Evolutionary conservation across 169 alveolate species (phyloP), one percentile per base, ranked within the genome.

Genomic region (Plasmodium berghei): DNA sequence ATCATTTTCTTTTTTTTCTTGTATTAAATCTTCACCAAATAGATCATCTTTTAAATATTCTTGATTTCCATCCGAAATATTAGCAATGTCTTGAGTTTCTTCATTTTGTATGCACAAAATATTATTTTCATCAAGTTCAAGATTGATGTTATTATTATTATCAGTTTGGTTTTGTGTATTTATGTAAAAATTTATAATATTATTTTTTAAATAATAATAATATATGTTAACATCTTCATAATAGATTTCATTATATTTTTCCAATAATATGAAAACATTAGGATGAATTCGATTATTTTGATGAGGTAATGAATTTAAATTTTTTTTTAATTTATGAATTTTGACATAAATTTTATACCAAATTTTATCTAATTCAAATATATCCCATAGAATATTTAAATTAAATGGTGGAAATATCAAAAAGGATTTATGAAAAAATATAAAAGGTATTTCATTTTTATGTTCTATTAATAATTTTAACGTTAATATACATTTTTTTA

Each of bases 361-460:
- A 28, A 66, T 58, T 42, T 46, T 61, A 64, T 95, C 97, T 1
- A 95, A 80, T 72, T 95, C 96, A 87, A 88, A 94, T 22, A 91
- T 75, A 63, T 95, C 88, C 97, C 97, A 95, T 2, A 95, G 73
- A 64, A 95, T 93, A 18, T 86, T 92, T 55, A 91, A 94, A 52
- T 93, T 93, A 20, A 95, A 89, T 12, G 96, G 96, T 2, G 97
- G 97, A 61, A 91, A 92, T 22, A 95, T 64, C 3, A 95, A 75
- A 56, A 92, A 96, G 2, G 93, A 87, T 86, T 94, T 93, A 67
- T 95, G 96, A 89, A 92, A 90, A 9, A 94, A 89, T 24, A 95
- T 90, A 42, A 91, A 93, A 22, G 95, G 96, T 12, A 93, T 91
- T 73, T 95, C 97, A 85, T 92, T 87, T 14, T 92, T 91, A 63